A percentile compares a stretch with the other conserved stretches of the same genome.
These are phyloP conservation scores for Pholiota molesta DNA, from an alignment of 768 basidiomycete species.

Conservation along the genomic window DNA sequence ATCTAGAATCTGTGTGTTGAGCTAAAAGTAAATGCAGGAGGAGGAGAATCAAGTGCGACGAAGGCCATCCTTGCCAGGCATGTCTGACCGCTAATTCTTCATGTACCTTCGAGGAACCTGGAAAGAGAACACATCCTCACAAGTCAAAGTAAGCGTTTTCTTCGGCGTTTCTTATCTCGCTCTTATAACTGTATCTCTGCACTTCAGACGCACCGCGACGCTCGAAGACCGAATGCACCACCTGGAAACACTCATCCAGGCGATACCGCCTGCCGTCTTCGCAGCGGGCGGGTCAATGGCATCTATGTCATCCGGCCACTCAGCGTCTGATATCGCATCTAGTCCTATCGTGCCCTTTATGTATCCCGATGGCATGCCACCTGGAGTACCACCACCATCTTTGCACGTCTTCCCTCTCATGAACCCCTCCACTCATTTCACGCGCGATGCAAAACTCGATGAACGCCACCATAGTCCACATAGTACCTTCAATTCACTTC, in stretches of 20 bases:
- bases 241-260: constrained; percentile 81
- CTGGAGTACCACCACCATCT: constrained; percentile 78
- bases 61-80: constrained; percentile 88
- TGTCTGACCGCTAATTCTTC: constrained; percentile 81
- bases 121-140: constrained; percentile 83
- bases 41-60: constrained; percentile 85
- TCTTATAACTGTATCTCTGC: not conserved
- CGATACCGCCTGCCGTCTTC: constrained; percentile 82
- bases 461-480: constrained; percentile 51
- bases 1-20: constrained; percentile 10
- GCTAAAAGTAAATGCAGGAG: constrained; percentile 47
- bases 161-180: constrained; percentile 1
- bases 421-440: constrained; percentile 82
- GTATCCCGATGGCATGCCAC: constrained; percentile 42
- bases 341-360: constrained; percentile 44
- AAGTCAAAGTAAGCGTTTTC: constrained; percentile 74
- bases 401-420: constrained; percentile 77
- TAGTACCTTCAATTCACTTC: constrained; percentile 41
- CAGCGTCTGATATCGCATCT: constrained; percentile 24
- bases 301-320: constrained; percentile 33
- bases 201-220: constrained; percentile 70
- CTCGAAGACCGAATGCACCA: constrained; percentile 90
- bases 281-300: constrained; percentile 53
- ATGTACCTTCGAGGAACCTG: constrained; percentile 87
- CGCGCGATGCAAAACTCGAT: constrained; percentile 43